A percentile compares a stretch with the other conserved stretches of the same genome.
These are phyloP conservation scores for Penicillium sp. DNA, from an alignment of 2,329 filamentous ascomycete species.

Conservation along the genomic window DNA sequence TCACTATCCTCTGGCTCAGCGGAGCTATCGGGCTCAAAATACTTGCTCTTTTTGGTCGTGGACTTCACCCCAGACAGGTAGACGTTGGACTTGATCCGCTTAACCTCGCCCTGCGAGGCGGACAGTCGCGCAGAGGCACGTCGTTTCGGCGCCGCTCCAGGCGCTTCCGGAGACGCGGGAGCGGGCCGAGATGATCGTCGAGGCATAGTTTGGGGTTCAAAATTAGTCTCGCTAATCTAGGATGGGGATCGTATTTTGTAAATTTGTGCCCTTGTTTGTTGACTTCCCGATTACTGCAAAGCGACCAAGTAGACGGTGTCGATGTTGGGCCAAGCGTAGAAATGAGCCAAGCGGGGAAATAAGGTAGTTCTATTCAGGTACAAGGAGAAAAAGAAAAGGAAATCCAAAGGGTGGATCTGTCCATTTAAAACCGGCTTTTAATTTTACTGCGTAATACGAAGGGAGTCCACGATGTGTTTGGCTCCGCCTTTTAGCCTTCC, in stretches of 20 bases:
- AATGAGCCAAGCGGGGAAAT: neutral
- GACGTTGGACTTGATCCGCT: slow-evolving; percentile 32
- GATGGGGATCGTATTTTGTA: neutral
- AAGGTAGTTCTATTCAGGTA: neutral
- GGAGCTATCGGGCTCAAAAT: slow-evolving; percentile 46
- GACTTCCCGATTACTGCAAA: neutral
- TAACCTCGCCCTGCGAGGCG: slow-evolving; percentile 27
- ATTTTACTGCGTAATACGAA: slow-evolving; percentile 13
- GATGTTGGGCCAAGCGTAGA: neutral
- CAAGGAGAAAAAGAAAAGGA: neutral
- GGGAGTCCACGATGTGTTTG: neutral
- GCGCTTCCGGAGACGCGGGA: slow-evolving; percentile 31
- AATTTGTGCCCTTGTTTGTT: neutral
- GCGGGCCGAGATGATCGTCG: slow-evolving; percentile 39
- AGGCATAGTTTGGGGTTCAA: slow-evolving; percentile 27
- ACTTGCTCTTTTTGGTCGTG: slow-evolving; percentile 52
- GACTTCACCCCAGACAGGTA: slow-evolving; percentile 26
- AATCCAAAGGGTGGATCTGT: slow-evolving; percentile 1
- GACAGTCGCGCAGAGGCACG: slow-evolving; percentile 35
- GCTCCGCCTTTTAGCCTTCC: slow-evolving; percentile 13
- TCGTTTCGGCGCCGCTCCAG: slow-evolving; percentile 33
- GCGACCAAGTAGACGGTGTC: neutral
- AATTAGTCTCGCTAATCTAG: neutral
- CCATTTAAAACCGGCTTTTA: slow-evolving; percentile 16
- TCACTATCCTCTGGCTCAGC: slow-evolving; percentile 54